Evolutionary conservation across 805 yeast genomes (phyloP).

Genomic region (Candida parachauliodes): DNA sequence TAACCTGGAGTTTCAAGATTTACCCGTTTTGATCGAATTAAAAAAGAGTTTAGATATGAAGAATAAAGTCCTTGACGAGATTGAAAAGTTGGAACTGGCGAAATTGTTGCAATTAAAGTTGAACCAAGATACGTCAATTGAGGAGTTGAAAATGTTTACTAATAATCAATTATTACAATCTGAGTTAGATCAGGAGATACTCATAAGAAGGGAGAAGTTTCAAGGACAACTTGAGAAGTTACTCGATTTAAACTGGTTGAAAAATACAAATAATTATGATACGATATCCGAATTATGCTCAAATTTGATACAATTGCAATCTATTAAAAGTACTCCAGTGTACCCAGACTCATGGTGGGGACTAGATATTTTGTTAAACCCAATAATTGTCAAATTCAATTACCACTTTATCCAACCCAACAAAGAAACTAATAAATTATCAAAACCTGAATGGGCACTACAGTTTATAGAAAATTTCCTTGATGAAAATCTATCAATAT

Average conservation of each 20-base stretch:
- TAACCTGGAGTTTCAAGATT: background rate
- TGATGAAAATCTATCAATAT: slow-evolving; percentile 33
- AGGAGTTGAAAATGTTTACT: slow-evolving; percentile 5
- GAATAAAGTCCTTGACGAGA: background rate
- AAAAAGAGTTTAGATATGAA: background rate
- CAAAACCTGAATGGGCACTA: slow-evolving; percentile 73
- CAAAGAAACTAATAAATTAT: slow-evolving; percentile 57
- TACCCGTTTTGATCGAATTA: background rate
- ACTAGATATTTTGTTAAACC: slow-evolving; percentile 42
- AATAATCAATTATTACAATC: background rate
- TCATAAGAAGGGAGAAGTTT: slow-evolving; percentile 4
- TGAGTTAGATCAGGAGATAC: background rate
- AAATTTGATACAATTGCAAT: slow-evolving; percentile 30
- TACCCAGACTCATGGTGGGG: slow-evolving; percentile 48
- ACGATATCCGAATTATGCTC: slow-evolving; percentile 11
- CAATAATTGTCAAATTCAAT: slow-evolving; percentile 48
- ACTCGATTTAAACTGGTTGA: slow-evolving; percentile 22
- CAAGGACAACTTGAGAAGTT: slow-evolving; percentile 12
- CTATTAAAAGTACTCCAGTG: slow-evolving; percentile 20
- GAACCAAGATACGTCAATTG: background rate
- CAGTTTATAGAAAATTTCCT: slow-evolving; percentile 45
- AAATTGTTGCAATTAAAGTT: background rate
- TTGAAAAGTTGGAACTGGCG: background rate
- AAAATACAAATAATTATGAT: slow-evolving; percentile 14
- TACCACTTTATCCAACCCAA: slow-evolving; percentile 55